Conservation (phyloP, 345 rosid genomes). For the Bretschneidera sinensis region DNA sequence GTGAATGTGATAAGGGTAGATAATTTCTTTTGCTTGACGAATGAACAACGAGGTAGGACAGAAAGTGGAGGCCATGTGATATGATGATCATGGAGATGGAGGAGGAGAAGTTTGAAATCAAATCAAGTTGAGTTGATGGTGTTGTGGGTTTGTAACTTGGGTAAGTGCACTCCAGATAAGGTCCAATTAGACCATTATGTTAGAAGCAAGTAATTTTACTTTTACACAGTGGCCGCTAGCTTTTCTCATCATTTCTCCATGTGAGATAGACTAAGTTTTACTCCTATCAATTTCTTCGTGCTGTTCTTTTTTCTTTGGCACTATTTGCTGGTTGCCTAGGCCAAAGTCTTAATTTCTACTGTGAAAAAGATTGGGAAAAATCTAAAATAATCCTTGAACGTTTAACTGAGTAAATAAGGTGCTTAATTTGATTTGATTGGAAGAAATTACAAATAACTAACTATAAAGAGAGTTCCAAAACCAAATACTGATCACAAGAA, state of each 20-base stretch:
- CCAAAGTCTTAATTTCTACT: too few relatives aligned
- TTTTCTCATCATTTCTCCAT: conserved; percentile 21
- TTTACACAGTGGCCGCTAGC: too few relatives aligned
- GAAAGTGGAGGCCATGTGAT: conserved; percentile 22
- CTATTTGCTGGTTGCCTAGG: too few relatives aligned
- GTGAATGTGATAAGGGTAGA: neutral
- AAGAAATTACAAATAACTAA: too few relatives aligned
- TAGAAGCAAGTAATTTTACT: too few relatives aligned
- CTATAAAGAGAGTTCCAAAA: too few relatives aligned
- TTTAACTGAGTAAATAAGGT: too few relatives aligned
- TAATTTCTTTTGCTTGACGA: conserved; percentile 34
- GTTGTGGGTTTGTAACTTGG: neutral
- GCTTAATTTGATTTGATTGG: too few relatives aligned
- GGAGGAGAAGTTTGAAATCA: too few relatives aligned
- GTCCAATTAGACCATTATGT: neutral
- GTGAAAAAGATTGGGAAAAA: too few relatives aligned
- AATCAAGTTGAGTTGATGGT: neutral
- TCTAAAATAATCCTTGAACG: too few relatives aligned
- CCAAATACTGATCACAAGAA: too few relatives aligned
- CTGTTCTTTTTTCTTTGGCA: neutral
- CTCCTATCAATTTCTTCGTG: conserved; percentile 16
- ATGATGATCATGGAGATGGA: neutral
- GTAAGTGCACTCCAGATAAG: conserved; percentile 15
- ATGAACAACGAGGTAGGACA: conserved; percentile 11
- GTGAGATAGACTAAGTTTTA: conserved; percentile 3